These are phyloP conservation scores for Xylaria sp. DNA, from an alignment of 2,329 filamentous ascomycete species.

Conservation along the genomic window DNA sequence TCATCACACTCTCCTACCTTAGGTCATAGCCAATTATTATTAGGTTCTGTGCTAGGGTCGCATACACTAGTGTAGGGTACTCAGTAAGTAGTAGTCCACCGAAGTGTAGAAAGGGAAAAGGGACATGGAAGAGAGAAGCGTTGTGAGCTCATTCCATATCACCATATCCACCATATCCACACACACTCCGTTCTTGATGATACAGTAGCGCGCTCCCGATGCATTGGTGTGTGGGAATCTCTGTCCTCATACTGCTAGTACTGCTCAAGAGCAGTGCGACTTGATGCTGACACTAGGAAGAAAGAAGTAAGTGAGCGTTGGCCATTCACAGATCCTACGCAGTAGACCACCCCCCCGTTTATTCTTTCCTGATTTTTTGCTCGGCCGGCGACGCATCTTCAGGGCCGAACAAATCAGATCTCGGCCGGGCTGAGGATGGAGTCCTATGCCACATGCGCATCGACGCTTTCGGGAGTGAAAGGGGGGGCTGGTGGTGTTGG, in stretches of 20 bases:
- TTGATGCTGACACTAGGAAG: slow-evolving; percentile 15
- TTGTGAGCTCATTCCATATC: slow-evolving; percentile 15
- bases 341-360: slow-evolving; percentile 27
- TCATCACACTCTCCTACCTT: slow-evolving; percentile 21
- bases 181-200: slow-evolving; percentile 28
- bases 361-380: slow-evolving; percentile 33
- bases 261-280: neutral
- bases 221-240: slow-evolving; percentile 46
- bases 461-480: slow-evolving; percentile 42
- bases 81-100: slow-evolving; percentile 17
- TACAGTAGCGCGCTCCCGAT: slow-evolving; percentile 46
- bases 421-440: slow-evolving; percentile 33
- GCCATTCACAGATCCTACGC: slow-evolving; percentile 12
- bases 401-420: slow-evolving; percentile 43
- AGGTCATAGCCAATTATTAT: slow-evolving; percentile 20
- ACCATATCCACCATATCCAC: slow-evolving; percentile 17
- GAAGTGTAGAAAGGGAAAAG: slow-evolving; percentile 26
- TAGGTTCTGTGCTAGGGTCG: slow-evolving; percentile 6
- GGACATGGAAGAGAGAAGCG: neutral
- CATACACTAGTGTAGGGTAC: neutral
- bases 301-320: slow-evolving; percentile 22
- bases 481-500: slow-evolving; percentile 35
- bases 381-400: slow-evolving; percentile 29
- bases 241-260: slow-evolving; percentile 25
- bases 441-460: slow-evolving; percentile 43